Evolutionary conservation across 2,329 filamentous ascomycete species (phyloP), one percentile per base, ranked within the genome.

Genomic region (Colletotrichum sp.): DNA sequence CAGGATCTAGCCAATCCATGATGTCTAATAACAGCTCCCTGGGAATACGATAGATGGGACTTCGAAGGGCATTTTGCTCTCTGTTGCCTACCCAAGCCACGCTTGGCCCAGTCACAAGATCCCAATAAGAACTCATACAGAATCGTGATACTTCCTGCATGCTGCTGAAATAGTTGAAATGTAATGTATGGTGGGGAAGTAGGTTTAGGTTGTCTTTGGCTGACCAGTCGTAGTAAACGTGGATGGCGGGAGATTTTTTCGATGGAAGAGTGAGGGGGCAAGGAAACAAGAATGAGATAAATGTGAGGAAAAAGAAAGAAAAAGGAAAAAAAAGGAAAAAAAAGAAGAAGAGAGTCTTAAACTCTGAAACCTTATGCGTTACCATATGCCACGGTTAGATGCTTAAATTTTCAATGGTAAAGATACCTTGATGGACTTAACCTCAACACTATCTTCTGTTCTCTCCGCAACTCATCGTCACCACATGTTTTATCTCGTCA

Each of bases 291-390:
- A 43, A 43, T 8, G 8, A 43, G 38, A 43, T 43, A 10, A 43
- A 0, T 10, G 38, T 6, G 36, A 5, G 7, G 8, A 5, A 36
- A 16, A 5, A 6, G 7, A 15, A 34, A 15, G 1, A 12, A 5
- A 34, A 34, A 34, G 15, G 6, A 15, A 36, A 36, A 7, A 13
- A 6, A 34, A 12, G 4, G 4, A 32, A 32, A 32, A 13, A 13
- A 13, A 34, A 36, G 3, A 16, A 16, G 0, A 38, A 8, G 0
- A 16, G 13, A 2, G 6, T 38, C 36, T 38, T 5, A 16, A 38
- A 8, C 36, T 38, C 15, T 38, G 0, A 18, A 38, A 38, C 36
- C 36, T 43, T 43, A 43, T 43, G 5, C 5, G 5, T 43, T 43
- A 18, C 38, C 16, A 6, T 43, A 0, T n/a, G 8, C 16, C 16